Evolutionary conservation across 306 rosid genomes (phyloP).

Genomic region (Prunus padus): DNA sequence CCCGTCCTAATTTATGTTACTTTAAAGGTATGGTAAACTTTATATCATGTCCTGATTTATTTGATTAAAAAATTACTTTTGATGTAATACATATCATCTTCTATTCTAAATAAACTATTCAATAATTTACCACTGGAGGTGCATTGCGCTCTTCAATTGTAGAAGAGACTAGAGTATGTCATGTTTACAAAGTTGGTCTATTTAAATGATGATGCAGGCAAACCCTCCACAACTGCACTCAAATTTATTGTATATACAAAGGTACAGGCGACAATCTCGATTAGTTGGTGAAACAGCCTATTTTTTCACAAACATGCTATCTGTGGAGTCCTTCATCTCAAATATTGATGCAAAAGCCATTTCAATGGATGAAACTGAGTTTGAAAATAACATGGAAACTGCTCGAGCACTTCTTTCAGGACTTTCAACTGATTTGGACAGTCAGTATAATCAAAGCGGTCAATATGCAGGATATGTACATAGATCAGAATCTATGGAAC

Average conservation of each 20-base stretch:
- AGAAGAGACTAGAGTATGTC: not conserved
- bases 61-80: not conserved
- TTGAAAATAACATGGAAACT: conserved; percentile 81
- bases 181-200: conserved; percentile 15
- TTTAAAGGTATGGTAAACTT: conserved; percentile 47
- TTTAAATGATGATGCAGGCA: conserved; percentile 59
- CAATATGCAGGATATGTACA: conserved; percentile 39
- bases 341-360: conserved; percentile 88
- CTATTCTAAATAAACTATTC: not conserved
- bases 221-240: conserved; percentile 97
- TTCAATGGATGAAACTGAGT: conserved; percentile 90
- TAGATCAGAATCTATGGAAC: conserved; percentile 33
- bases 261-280: conserved; percentile 80
- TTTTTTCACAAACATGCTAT: conserved; percentile 90
- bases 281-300: conserved; percentile 83
- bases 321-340: conserved; percentile 89
- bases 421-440: conserved; percentile 56
- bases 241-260: conserved; percentile 84
- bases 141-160: not conserved
- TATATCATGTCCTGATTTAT: conserved; percentile 15
- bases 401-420: conserved; percentile 88
- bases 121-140: not conserved
- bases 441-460: conserved; percentile 46
- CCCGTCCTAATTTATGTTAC: conserved; percentile 96
- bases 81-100: not conserved